These are phyloP conservation scores for Selaginella moellendorffii DNA, from an alignment of 75 land plant genomes.

Conservation along the genomic window DNA sequence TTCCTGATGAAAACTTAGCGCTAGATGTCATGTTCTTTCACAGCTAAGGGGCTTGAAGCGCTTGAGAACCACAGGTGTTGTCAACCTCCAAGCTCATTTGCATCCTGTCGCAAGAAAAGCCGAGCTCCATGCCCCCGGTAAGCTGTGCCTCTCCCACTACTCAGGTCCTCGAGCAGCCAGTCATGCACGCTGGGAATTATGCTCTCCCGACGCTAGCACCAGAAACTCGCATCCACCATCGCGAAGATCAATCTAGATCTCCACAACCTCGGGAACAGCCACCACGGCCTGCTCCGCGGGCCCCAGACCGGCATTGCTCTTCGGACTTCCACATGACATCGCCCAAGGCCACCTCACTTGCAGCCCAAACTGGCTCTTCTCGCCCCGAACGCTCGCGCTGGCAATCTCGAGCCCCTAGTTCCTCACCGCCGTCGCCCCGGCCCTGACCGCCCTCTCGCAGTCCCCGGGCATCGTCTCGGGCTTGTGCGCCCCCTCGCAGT, in stretches of 20 bases:
- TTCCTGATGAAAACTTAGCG: too few species aligned
- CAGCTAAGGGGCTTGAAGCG: not conserved
- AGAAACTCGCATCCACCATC: not conserved
- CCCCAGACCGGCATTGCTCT: not conserved
- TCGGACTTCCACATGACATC: not conserved
- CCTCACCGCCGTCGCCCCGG: not conserved
- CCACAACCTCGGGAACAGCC: not conserved
- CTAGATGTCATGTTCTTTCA: too few species aligned
- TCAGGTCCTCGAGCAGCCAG: too few species aligned
- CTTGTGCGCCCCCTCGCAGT: too few species aligned
- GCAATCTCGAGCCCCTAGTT: not conserved
- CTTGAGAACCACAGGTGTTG: not conserved
- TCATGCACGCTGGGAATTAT: not conserved
- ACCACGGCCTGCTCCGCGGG: not conserved
- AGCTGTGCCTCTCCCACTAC: too few species aligned
- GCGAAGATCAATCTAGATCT: not conserved
- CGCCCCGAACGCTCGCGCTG: not conserved
- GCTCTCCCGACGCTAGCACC: not conserved
- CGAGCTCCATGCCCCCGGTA: not conserved
- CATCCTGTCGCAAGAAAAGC: not conserved
- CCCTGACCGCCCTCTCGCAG: not conserved
- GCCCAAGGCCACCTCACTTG: not conserved
- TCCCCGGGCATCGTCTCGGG: not conserved
- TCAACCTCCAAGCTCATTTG: not conserved
- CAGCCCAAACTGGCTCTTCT: not conserved